phyloP scores from a whole-genome alignment of 2,329 filamentous ascomycete genomes.

The Fusarium piperis region DNA sequence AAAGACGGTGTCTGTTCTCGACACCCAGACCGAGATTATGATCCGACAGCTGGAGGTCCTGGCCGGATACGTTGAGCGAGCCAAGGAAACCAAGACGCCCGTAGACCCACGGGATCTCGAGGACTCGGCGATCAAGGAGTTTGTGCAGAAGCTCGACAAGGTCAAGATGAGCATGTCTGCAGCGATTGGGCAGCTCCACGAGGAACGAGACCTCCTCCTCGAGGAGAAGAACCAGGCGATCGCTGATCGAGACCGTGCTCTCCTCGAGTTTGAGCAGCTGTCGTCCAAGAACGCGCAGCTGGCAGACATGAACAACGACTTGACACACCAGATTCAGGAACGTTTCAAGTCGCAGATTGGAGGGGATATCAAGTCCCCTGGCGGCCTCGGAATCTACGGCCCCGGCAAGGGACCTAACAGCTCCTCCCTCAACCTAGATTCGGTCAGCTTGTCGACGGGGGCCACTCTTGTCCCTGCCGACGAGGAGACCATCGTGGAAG shows the following conservation, averaged over 20 bases:
- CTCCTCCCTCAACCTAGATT: slow-evolving; percentile 62
- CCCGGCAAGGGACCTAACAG: slow-evolving; percentile 61
- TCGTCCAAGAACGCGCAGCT: slow-evolving; percentile 95
- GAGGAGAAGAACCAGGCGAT: slow-evolving; percentile 87
- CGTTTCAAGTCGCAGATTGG: slow-evolving; percentile 84
- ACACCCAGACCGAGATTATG: slow-evolving; percentile 95
- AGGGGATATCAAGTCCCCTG: slow-evolving; percentile 58
- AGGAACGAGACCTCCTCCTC: slow-evolving; percentile 81
- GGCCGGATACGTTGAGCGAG: slow-evolving; percentile 86
- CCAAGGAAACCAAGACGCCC: slow-evolving; percentile 83
- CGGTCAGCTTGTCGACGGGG: slow-evolving; percentile 64
- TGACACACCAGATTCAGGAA: slow-evolving; percentile 93
- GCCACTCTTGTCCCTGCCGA: slow-evolving; percentile 69
- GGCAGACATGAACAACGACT: slow-evolving; percentile 92
- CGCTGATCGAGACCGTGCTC: slow-evolving; percentile 88
- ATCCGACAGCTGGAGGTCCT: slow-evolving; percentile 90
- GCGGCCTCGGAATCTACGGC: slow-evolving; percentile 67
- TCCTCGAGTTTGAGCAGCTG: slow-evolving; percentile 94
- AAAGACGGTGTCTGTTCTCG: slow-evolving; percentile 92
- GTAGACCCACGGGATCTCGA: slow-evolving; percentile 86
- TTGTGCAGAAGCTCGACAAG: slow-evolving; percentile 78
- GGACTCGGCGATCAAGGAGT: slow-evolving; percentile 89
- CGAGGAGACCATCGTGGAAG: slow-evolving; percentile 73
- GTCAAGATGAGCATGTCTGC: slow-evolving; percentile 68
- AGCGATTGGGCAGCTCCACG: slow-evolving; percentile 67